A percentile compares a stretch with the other conserved stretches of the same genome.
phyloP scores from a whole-genome alignment of 495 filamentous ascomycete genomes.

The Durotheca rogersii region DNA sequence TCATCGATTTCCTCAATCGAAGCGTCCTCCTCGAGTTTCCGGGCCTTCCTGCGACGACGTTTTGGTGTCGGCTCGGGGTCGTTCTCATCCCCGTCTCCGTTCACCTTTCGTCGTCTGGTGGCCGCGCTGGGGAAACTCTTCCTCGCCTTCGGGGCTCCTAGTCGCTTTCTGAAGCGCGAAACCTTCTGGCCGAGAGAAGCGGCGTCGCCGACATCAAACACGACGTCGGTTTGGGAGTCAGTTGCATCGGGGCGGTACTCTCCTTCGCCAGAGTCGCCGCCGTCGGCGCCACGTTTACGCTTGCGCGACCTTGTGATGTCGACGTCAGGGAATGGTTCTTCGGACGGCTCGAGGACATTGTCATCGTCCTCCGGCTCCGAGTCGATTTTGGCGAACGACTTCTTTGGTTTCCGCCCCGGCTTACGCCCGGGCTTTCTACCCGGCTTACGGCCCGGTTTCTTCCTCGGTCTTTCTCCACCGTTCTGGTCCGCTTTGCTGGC shows the following conservation, averaged over 20 bases:
- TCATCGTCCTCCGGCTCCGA: slow-evolving; percentile 32
- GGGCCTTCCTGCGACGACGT: slow-evolving; percentile 22
- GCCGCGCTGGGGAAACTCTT: slow-evolving; percentile 13
- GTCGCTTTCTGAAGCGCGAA: slow-evolving; percentile 25
- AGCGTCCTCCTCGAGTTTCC: slow-evolving; percentile 20
- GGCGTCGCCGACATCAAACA: slow-evolving; percentile 14
- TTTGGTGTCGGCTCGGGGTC: slow-evolving; percentile 16
- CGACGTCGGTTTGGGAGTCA: slow-evolving; percentile 29
- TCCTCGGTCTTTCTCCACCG: slow-evolving; percentile 29
- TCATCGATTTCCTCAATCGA: slow-evolving; percentile 19
- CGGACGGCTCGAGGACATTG: slow-evolving; percentile 19
- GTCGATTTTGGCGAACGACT: slow-evolving; percentile 27
- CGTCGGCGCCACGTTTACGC: slow-evolving; percentile 22
- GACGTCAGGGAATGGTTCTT: slow-evolving; percentile 25
- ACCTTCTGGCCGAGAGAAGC: slow-evolving; percentile 6
- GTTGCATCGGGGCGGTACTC: slow-evolving; percentile 26
- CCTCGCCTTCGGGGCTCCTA: slow-evolving; percentile 20
- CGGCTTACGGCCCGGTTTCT: slow-evolving; percentile 37
- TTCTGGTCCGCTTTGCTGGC: slow-evolving; percentile 20
- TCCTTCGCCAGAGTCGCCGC: slow-evolving; percentile 23
- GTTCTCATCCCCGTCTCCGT: slow-evolving; percentile 8
- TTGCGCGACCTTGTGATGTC: slow-evolving; percentile 21
- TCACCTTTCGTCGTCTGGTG: slow-evolving; percentile 3
- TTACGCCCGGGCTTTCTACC: slow-evolving; percentile 35
- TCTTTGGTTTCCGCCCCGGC: slow-evolving; percentile 35